Percentiles rank a stretch among this genome's conserved stretches.
phyloP scores from a whole-genome alignment of 192 early-diverging fungal genomes.

The Chytriomyces sp. region DNA sequence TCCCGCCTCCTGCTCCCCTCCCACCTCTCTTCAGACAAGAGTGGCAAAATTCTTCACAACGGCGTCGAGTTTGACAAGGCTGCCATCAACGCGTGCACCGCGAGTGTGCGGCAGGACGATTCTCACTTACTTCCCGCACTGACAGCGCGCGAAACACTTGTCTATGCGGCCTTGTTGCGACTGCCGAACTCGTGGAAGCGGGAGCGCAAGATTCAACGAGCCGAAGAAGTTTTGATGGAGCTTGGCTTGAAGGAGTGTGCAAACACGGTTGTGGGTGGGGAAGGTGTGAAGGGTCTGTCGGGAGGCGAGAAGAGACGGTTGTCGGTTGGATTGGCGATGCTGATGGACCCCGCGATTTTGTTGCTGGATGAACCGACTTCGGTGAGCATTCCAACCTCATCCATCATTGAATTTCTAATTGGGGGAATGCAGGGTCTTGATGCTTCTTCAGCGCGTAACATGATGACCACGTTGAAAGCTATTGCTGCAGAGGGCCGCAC shows the following conservation, averaged over 20 bases:
- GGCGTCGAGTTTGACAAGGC: constrained; percentile 23
- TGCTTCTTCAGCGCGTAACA: constrained; percentile 32
- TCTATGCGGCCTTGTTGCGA: constrained; percentile 42
- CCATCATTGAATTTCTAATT: not conserved
- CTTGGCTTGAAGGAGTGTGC: constrained; percentile 50
- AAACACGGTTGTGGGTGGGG: constrained; percentile 43
- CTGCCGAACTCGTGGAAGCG: constrained; percentile 37
- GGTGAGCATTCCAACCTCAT: not conserved
- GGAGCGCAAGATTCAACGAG: constrained; percentile 35
- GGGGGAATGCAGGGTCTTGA: constrained; percentile 34
- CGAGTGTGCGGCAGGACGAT: constrained; percentile 46
- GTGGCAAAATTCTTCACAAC: constrained; percentile 37
- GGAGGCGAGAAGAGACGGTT: constrained; percentile 75
- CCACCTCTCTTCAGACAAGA: constrained; percentile 5
- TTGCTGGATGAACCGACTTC: constrained; percentile 43
- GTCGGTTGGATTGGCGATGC: constrained; percentile 61
- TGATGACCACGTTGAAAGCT: constrained; percentile 36
- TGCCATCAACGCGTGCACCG: constrained; percentile 38
- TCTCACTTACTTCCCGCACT: constrained; percentile 47
- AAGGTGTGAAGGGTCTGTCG: constrained; percentile 57
- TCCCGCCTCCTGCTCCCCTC: constrained; percentile 34
- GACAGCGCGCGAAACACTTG: constrained; percentile 47
- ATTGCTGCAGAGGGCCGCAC: constrained; percentile 42
- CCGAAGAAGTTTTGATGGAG: constrained; percentile 40
- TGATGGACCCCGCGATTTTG: constrained; percentile 39